Percentiles rank a stretch among this genome's conserved stretches.
phyloP scores from a whole-genome alignment of 2,329 filamentous ascomycete species.

The Stagonosporopsis cucurbitacearum region DNA sequence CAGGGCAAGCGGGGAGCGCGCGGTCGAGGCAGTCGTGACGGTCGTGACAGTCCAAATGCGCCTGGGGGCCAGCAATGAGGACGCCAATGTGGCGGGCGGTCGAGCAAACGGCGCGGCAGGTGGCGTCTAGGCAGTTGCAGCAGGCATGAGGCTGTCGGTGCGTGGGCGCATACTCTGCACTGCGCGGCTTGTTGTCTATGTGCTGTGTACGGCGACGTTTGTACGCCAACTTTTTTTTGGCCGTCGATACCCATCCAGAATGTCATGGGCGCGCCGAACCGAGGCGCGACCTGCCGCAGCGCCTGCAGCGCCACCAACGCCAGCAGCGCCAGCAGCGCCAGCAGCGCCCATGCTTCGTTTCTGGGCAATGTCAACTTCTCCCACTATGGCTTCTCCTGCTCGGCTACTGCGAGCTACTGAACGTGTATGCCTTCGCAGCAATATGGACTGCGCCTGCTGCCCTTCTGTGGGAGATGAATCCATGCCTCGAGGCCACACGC shows the following conservation, averaged over 20 bases:
- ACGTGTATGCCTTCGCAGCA: not conserved
- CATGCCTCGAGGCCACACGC: not conserved
- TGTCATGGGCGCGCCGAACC: too few species aligned
- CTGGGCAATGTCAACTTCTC: too few species aligned
- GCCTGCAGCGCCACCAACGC: too few species aligned
- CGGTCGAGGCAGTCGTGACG: slow-evolving; percentile 34
- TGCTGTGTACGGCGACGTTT: too few species aligned
- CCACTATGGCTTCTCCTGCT: too few species aligned
- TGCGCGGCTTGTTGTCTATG: too few species aligned
- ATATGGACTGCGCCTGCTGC: not conserved
- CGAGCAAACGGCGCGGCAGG: slow-evolving; percentile 16
- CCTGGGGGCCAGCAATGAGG: slow-evolving; percentile 26
- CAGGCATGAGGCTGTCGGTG: not conserved
- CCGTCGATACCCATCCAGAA: too few species aligned
- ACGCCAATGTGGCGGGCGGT: slow-evolving; percentile 40
- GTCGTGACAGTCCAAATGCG: slow-evolving; percentile 39
- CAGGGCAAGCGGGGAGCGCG: slow-evolving; percentile 19
- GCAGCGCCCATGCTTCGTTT: too few species aligned
- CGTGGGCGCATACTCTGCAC: not conserved
- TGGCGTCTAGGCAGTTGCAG: slow-evolving; percentile 10
- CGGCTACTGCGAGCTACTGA: too few species aligned
- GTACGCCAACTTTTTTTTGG: slow-evolving; percentile 12
- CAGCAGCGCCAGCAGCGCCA: too few species aligned
- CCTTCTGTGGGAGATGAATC: too few species aligned
- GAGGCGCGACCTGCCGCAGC: not conserved